A percentile compares a stretch with the other conserved stretches of the same genome.
phyloP scores from a whole-genome alignment of 306 rosid genomes.

The Medicago ruthenica region DNA sequence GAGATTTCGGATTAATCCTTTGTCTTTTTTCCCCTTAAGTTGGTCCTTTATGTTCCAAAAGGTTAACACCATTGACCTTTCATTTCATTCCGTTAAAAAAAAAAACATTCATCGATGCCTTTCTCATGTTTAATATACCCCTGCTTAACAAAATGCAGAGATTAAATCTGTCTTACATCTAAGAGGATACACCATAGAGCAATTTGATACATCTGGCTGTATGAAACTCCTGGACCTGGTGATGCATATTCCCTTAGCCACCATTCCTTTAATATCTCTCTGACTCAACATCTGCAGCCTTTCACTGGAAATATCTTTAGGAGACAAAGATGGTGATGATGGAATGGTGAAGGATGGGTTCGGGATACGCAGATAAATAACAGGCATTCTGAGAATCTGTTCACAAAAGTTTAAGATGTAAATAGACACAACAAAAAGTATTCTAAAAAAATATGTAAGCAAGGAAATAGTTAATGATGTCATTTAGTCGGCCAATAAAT shows the following conservation, averaged over 20 bases:
- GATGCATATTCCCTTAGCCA: slow-evolving; percentile 90
- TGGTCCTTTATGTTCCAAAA: neutral
- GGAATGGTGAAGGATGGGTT: slow-evolving; percentile 44
- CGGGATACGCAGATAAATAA: slow-evolving; percentile 62
- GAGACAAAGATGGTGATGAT: slow-evolving; percentile 48
- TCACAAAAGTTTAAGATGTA: slow-evolving; percentile 39
- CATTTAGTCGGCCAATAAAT: slow-evolving; percentile 16
- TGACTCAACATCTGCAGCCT: slow-evolving; percentile 52
- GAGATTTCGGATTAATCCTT: neutral
- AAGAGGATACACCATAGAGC: slow-evolving; percentile 85
- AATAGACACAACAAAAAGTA: slow-evolving; percentile 28
- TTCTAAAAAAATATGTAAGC: neutral
- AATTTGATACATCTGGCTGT: no score
- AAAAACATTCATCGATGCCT: neutral
- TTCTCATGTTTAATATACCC: slow-evolving; percentile 9
- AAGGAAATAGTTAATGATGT: slow-evolving; percentile 14
- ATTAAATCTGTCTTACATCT: slow-evolving; percentile 54
- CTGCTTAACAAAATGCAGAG: slow-evolving; percentile 32
- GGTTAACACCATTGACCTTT: neutral
- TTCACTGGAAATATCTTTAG: slow-evolving; percentile 46
- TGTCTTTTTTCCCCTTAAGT: neutral
- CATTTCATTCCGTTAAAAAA: no score
- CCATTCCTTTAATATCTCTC: slow-evolving; percentile 59
- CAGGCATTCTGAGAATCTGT: slow-evolving; percentile 90
- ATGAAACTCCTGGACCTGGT: no score